Base-by-base conservation (phyloP, 495 filamentous ascomycete species). In the Trypethelium eluteriae region DNA sequence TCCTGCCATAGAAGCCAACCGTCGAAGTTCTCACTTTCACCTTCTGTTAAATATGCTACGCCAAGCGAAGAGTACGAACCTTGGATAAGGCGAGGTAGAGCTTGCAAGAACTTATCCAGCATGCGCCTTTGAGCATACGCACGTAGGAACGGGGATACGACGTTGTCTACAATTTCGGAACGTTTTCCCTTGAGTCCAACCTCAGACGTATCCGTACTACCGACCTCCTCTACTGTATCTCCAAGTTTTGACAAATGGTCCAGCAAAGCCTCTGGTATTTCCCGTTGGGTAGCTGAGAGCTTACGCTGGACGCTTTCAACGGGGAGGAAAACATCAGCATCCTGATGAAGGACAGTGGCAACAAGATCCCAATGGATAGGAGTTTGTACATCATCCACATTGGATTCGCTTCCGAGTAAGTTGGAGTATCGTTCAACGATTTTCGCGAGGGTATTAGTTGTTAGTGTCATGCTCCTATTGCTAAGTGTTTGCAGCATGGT, bases 251-350 rank as follows among this genome's bases (percentile, higher is more conserved):
- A 35, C 91, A 89, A 67, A 91, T 84, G 73, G 89, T 89, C 78
- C 82, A 82, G 70, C 47, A 84, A 67, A 18, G 76, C 75, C 36
- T 59, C 53, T 35, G 53, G 53, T 59, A 59, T 59, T 14, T 9
- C 14, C 18, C 5, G 32, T 59, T 59, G 53, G 6, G 18, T 36
- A 7, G 9, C 53, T 36, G 4, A n/a, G 18, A 11, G 53, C 14
- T 59, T 59, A 18, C 53, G 74, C 71, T n/a, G 83, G 68, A 62
- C 81, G 77, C 44, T 74, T 76, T 39, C 70, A 71, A 0, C 79
- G 0, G 76, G 70, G 14, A 90, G 75, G 70, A 91, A 91, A 11
- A 89, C 82, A 71, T 91, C 87, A 2, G 85, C 80, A 66, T 90
- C 88, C 25, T 89, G 81, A 49, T 85, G 79, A 16, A 90, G 77